Base-by-base conservation (phyloP, 2,329 filamentous ascomycete species). In the Talaromyces sp. region DNA sequence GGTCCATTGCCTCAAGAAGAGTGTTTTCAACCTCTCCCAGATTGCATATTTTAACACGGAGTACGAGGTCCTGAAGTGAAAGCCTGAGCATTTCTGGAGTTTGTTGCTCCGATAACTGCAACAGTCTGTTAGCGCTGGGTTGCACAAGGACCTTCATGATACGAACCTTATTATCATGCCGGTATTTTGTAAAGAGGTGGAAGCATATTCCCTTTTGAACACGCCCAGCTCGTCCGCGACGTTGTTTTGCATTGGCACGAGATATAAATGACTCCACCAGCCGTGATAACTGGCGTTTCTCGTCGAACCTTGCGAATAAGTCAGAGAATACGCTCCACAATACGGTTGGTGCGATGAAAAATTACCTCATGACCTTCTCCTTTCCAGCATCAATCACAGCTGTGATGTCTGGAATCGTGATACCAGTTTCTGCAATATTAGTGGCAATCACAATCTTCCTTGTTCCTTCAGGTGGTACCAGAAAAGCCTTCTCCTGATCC, bases 341-440 rank as follows among this genome's bases (percentile, higher is more conserved):
- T 19, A 28, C 10, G 17, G 37, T 43, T 15, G 2, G 17, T 8
- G 37, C n/a, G n/a, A n/a, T n/a, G n/a, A 11, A 22, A 17, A 19
- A 13, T 28, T 62, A 75, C 68, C 74, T 82, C 93, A 97, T 97
- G 73, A 96, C 93, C 64, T 95, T 91, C 73, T 97, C 93, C 73
- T 96, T 97, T 58, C 94, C 94, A 0, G 91, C 92, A 72, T 99
- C 94, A 59, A 99, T 89, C 46, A 99, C 94, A 66, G 92, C 96
- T 0, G 94, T 97, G 31, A 99, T 90, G 70, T 99, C 94, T 1
- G 94, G 94, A 63, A 99, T 99, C 0, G 94, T 99, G 69, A 99
- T 96, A 77, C 94, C 94, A 0, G 94, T 99, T 73, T 99, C 94
- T 4, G 94, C 94, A 71, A 99, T 99, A 69, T 99, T 99, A 13